Evolutionary conservation across 164 flowering plant species (phyloP).

Genomic region (Magnolia kwangsiensis): DNA sequence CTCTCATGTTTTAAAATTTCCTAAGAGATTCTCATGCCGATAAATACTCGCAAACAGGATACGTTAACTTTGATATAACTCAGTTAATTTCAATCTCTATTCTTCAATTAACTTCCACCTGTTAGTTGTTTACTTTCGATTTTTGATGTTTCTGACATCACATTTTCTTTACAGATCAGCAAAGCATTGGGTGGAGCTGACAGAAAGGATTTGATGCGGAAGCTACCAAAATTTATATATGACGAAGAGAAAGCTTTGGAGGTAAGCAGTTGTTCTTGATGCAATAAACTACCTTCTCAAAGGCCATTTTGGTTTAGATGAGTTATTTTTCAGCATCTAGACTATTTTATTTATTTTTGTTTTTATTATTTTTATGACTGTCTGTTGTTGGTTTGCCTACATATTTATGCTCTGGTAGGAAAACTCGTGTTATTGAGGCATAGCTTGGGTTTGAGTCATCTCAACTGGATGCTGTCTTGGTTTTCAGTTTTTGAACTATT

Average conservation of each 20-base stretch:
- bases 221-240: constrained; percentile 83
- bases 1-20: neutral
- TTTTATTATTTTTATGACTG: neutral
- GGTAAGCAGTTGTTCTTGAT: constrained; percentile 41
- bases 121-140: neutral
- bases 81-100: too few species aligned
- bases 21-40: neutral
- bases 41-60: neutral
- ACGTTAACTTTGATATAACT: neutral
- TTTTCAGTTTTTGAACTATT: neutral
- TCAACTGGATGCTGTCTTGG: neutral
- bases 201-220: constrained; percentile 80
- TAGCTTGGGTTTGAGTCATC: neutral
- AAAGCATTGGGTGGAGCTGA: constrained; percentile 75
- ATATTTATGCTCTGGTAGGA: neutral
- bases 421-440: neutral
- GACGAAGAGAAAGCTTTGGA: constrained; percentile 96
- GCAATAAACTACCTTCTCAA: neutral
- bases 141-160: neutral
- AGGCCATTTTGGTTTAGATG: neutral
- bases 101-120: neutral
- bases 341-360: neutral
- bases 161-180: constrained; percentile 59
- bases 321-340: neutral
- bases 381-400: neutral